Evolutionary conservation across 371 early-diverging fungal genomes (phyloP), one percentile per base, ranked within the genome.

Genomic region (Fennellomyces sp.): DNA sequence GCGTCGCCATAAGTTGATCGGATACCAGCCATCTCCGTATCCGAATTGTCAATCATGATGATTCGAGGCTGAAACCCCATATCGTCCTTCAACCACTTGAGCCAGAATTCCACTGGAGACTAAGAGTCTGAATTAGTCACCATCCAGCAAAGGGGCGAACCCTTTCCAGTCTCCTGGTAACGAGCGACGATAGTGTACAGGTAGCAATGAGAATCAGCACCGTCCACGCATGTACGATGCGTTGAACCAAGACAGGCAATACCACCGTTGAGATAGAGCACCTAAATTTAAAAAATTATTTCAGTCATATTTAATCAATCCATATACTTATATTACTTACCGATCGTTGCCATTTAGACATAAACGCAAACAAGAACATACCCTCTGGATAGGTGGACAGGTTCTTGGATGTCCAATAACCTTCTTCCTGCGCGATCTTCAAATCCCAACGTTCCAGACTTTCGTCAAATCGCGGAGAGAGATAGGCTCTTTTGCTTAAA

Each of bases 21-120:
- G 19, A 60, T 60, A 1, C 51, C 60, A 19, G 26, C 52, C 11
- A 60, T 60, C 30, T 60, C 52, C 2, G 60, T 60, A 30, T 60
- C 48, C 1, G 52, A 41, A 23, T 60, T 60, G 28, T 60, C 60
- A 30, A 52, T 45, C 60, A 60, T 60, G 1, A 60, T 51, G 6
- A 12, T 15, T 4, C 10, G 41, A 5, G 60, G 52, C 10, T 31
- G 25, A 27, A 27, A 60, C 5, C 13, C 17, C 2, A 28, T 8
- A 4, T 28, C 31, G 27, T 51, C 41, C 25, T 47, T 41, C 28
- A 60, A 19, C 60, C 60, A 60, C 8, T 39, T 51, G 12, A 60
- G 31, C 52, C 60, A 60, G 17, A 21, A 23, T 31, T 52, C 29
- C 3, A 60, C 21, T 4, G 52, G 60, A 19, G 35, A 30, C 21